Conservation (phyloP, 2,329 filamentous ascomycete species). For the Exserohilum rostratum region DNA sequence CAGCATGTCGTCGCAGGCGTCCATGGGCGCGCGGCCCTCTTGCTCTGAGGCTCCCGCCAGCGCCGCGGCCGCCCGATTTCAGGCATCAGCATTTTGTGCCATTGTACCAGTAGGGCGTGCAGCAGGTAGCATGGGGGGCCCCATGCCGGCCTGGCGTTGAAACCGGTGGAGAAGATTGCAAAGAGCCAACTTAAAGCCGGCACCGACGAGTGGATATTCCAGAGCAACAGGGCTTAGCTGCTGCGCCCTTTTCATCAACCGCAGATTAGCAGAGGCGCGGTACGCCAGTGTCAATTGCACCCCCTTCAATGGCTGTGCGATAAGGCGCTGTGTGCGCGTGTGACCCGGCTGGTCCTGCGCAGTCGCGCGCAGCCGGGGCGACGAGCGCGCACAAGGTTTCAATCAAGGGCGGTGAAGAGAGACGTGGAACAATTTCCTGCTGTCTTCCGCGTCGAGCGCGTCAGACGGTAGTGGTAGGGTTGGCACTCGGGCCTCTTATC, state of each 20-base stretch:
- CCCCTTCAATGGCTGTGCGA: background rate
- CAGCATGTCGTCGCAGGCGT: too few species aligned
- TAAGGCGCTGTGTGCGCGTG: background rate
- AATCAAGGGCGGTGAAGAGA: slow-evolving; percentile 8
- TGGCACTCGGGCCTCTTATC: slow-evolving; percentile 17
- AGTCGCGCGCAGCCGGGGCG: background rate
- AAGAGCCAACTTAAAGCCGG: slow-evolving; percentile 30
- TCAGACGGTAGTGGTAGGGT: slow-evolving; percentile 18
- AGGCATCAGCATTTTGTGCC: slow-evolving; percentile 29
- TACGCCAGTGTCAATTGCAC: background rate
- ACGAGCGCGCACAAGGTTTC: background rate
- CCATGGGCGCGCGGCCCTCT: too few species aligned
- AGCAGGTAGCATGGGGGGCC: slow-evolving; percentile 22
- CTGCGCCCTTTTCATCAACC: slow-evolving; percentile 32
- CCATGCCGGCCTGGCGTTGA: slow-evolving; percentile 28
- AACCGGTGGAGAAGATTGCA: slow-evolving; percentile 36
- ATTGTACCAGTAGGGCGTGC: slow-evolving; percentile 37
- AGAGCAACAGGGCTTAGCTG: slow-evolving; percentile 35
- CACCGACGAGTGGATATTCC: slow-evolving; percentile 27
- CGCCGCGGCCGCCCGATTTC: slow-evolving; percentile 2
- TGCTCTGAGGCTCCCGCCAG: background rate
- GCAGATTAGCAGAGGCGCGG: slow-evolving; percentile 11
- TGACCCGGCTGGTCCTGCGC: background rate
- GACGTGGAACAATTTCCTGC: slow-evolving; percentile 1
- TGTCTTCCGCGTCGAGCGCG: background rate